Evolutionary conservation across 257 asterid species (phyloP).

Genomic region (Dorcoceras hygrometricum): DNA sequence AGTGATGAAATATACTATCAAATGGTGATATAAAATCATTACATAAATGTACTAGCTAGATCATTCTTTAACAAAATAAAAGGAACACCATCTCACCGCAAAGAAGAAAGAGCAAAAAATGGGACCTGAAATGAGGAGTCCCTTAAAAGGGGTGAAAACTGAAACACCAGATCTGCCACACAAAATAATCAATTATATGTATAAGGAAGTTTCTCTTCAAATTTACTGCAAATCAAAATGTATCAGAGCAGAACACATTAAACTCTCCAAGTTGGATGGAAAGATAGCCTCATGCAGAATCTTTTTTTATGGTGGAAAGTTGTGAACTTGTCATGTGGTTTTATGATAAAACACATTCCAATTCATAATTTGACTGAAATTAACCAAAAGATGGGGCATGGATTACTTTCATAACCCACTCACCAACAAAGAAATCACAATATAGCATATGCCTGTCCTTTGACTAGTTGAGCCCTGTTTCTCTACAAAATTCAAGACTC

Average conservation of each 20-base stretch:
- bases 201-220: slow-evolving; percentile 1
- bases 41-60: neutral
- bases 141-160: slow-evolving; percentile 78
- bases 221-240: too few species aligned
- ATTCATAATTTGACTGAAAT: too few species aligned
- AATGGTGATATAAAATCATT: slow-evolving; percentile 1
- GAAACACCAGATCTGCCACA: slow-evolving; percentile 80
- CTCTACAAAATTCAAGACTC: too few species aligned
- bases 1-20: neutral
- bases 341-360: neutral
- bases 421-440: neutral
- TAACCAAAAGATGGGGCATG: too few species aligned
- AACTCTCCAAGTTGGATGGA: neutral
- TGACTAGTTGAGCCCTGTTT: too few species aligned
- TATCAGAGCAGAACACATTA: neutral
- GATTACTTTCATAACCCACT: too few species aligned
- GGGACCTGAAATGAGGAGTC: slow-evolving; percentile 78
- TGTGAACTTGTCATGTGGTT: too few species aligned
- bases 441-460: neutral
- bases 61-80: neutral
- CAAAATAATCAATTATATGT: slow-evolving; percentile 21
- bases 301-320: neutral
- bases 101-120: slow-evolving; percentile 67
- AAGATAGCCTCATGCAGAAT: neutral
- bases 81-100: slow-evolving; percentile 61